These are phyloP conservation scores for Aspergillus sp. DNA, from an alignment of 2,329 filamentous ascomycete species.

Conservation along the genomic window DNA sequence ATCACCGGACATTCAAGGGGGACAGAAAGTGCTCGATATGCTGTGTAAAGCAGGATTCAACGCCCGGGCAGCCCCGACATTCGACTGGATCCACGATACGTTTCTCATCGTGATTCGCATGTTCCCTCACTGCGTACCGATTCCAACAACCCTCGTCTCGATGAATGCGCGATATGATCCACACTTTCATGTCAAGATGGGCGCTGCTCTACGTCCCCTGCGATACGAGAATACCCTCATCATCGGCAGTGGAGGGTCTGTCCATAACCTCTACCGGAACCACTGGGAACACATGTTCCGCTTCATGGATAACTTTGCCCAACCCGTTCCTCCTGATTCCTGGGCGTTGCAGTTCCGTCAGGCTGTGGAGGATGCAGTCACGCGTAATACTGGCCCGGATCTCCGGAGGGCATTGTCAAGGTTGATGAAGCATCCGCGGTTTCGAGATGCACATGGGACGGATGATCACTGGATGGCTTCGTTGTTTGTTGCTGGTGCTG, in stretches of 20 bases:
- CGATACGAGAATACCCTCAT: conserved; percentile 54
- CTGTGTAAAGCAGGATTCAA: conserved; percentile 50
- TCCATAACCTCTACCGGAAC: conserved; percentile 68
- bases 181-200: conserved; percentile 54
- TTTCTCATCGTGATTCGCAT: conserved; percentile 63
- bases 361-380: conserved; percentile 57
- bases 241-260: conserved; percentile 58
- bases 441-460: conserved; percentile 62
- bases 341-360: conserved; percentile 64
- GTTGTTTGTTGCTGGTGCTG: conserved; percentile 58
- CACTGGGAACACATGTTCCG: conserved; percentile 60
- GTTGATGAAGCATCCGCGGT: conserved; percentile 64
- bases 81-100: conserved; percentile 67
- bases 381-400: conserved; percentile 50
- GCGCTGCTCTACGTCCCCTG: conserved; percentile 52
- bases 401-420: conserved; percentile 54
- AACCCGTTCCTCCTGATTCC: conserved; percentile 53
- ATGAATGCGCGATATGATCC: conserved; percentile 52
- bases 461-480: conserved; percentile 67
- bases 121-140: conserved; percentile 58
- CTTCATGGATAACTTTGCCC: conserved; percentile 60
- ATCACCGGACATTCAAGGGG: conserved; percentile 52
- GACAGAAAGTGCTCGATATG: conserved; percentile 43
- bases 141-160: conserved; percentile 56
- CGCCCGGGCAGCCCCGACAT: conserved; percentile 46